Percentiles rank a stretch among this genome's conserved stretches.
Conservation (phyloP, 768 basidiomycete species). For the Xanthoconium purpureum region DNA sequence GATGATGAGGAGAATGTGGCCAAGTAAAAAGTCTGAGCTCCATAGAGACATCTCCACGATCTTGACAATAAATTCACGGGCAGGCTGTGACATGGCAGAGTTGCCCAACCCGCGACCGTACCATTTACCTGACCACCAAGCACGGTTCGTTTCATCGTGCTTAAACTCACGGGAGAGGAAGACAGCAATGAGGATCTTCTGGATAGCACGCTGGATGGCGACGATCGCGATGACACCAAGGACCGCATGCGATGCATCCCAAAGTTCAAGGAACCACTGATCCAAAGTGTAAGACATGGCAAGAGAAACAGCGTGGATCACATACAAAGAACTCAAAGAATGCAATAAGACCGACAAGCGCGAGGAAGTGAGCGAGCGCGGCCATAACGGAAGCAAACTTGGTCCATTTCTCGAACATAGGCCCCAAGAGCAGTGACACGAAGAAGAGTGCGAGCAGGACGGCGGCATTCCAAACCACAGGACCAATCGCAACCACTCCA, state of each 20-base stretch:
- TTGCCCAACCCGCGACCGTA: conserved; percentile 89
- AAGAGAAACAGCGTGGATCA: conserved; percentile 33
- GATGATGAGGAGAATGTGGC: conserved; percentile 81
- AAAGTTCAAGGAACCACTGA: conserved; percentile 94
- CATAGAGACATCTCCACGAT: conserved; percentile 97
- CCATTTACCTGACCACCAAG: conserved; percentile 99
- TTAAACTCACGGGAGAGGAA: conserved; percentile 97
- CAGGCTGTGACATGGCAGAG: conserved; percentile 93
- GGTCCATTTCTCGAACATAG: conserved; percentile 78
- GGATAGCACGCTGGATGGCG: conserved; percentile 86
- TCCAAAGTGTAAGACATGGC: conserved; percentile 15
- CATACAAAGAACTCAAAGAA: conserved; percentile 97
- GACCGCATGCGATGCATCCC: conserved; percentile 96
- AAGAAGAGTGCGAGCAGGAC: conserved; percentile 85
- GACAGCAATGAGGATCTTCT: conserved; percentile 91
- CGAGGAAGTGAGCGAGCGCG: conserved; percentile 78
- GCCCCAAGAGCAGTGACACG: conserved; percentile 87
- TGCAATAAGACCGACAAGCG: conserved; percentile 75
- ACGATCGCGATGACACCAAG: conserved; percentile 88
- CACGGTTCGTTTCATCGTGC: conserved; percentile 96
- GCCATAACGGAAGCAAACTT: conserved; percentile 94
- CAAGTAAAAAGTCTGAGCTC: conserved; percentile 91
- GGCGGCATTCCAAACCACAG: conserved; percentile 92
- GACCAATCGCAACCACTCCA: conserved; percentile 83
- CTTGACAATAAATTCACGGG: conserved; percentile 97